Evolutionary conservation across 441 rosid genomes (phyloP), one percentile per base, ranked within the genome.

Genomic region (Geranium incanum): DNA sequence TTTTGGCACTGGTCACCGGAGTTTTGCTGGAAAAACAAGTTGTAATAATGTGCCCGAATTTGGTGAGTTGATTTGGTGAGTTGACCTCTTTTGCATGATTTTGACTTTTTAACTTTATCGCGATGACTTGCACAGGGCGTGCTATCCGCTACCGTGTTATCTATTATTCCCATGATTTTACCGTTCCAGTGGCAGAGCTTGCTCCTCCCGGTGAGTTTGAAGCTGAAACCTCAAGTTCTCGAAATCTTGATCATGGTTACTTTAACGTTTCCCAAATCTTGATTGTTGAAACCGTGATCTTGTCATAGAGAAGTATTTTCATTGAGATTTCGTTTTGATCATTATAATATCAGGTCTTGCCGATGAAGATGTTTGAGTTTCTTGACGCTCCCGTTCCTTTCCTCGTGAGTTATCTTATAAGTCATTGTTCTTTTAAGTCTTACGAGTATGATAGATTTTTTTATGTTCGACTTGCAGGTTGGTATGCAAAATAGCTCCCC

Each of bases 181-280:
- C 99, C 99, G 38, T 95, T 95, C 88, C 93, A 89, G 73, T 95
- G 99, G 99, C 99, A 95, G 83, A 92, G 97, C 83, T 82, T 95
- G 79, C 82, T 92, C 75, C 93, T 95, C 81, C 99, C 97, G 12
- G 99, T 95, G 83, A 88, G 94, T 79, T 78, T 69, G 73, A 62
- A 59, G 21, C 23, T 18, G 18, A 59, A 59, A 19, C 23, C 33
- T 21, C 11, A 28, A 59, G 64, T 16, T 59, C 64, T 6, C 33
- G 64, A 16, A 59, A 16, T 59, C 12, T 16, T 16, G 5, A 59
- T 59, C 63, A 52, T 52, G 13, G n/a, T 3, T 52, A 13, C 60
- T 52, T 52, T 13, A 52, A 12, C 60, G 4, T 52, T 11, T 15
- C 60, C 60, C 60, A 4, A 52, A 52, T 15, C 19, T n/a, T n/a